phyloP scores from a whole-genome alignment of 2,329 filamentous ascomycete species.

The Mariannaea sp. region DNA sequence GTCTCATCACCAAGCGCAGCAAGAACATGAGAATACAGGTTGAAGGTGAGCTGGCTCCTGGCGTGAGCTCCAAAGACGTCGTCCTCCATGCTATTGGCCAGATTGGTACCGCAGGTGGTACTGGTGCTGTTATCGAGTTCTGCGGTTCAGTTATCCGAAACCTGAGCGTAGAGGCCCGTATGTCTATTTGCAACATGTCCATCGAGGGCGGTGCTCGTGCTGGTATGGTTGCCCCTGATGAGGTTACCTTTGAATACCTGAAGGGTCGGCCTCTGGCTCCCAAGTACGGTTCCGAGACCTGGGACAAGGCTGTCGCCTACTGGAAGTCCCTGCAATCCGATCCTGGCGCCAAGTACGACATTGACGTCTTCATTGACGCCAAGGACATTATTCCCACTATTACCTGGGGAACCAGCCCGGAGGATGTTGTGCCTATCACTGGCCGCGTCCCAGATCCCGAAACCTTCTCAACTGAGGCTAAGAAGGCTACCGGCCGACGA shows the following conservation, averaged over 20 bases:
- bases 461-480: conserved; percentile 77
- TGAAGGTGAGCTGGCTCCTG: conserved; percentile 84
- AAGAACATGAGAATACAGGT: conserved; percentile 99
- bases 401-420: conserved; percentile 95
- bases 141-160: conserved; percentile 89
- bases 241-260: conserved; percentile 93
- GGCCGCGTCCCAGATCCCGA: conserved; percentile 89
- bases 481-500: conserved; percentile 78
- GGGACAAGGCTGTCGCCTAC: conserved; percentile 86
- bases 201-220: conserved; percentile 95
- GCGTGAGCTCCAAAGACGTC: conserved; percentile 95
- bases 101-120: conserved; percentile 95
- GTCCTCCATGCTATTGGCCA: conserved; percentile 90
- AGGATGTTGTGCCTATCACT: conserved; percentile 95
- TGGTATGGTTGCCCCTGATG: conserved; percentile 95
- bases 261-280: conserved; percentile 89
- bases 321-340: conserved; percentile 89
- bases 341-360: conserved; percentile 85
- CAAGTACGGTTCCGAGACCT: conserved; percentile 80
- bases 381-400: conserved; percentile 94
- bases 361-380: conserved; percentile 84
- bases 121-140: conserved; percentile 94
- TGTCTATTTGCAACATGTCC: conserved; percentile 99
- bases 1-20: conserved; percentile 89
- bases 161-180: conserved; percentile 94